Conservation (phyloP, 306 rosid species). For the Fragaria nilgerrensis region DNA sequence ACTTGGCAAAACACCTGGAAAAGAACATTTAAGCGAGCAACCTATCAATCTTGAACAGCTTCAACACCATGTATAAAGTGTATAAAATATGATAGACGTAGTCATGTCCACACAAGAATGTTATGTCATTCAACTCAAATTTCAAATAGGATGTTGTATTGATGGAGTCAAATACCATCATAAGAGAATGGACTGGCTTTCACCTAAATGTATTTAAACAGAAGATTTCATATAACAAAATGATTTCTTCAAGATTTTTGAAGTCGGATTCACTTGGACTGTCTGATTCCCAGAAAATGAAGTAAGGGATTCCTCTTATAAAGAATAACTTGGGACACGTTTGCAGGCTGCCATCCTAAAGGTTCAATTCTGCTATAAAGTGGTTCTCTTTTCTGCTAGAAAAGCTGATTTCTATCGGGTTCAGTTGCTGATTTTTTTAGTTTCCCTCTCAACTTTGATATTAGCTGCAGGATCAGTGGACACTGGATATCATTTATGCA, state of each 20-base stretch:
- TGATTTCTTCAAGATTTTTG: background rate
- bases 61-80: background rate
- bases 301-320: background rate
- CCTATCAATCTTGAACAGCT: background rate
- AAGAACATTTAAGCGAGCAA: slow-evolving; percentile 19
- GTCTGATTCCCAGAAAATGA: background rate
- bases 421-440: background rate
- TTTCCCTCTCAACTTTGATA: background rate
- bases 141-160: background rate
- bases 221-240: background rate
- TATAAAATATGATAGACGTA: background rate
- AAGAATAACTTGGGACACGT: background rate
- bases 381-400: background rate
- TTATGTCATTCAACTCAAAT: background rate
- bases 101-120: background rate
- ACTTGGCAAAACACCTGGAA: slow-evolving; percentile 81
- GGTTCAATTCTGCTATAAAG: slow-evolving; percentile 5
- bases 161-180: slow-evolving; percentile 14
- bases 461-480: background rate
- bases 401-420: background rate
- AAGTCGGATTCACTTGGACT: background rate
- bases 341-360: background rate
- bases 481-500: background rate
- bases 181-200: background rate
- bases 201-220: background rate